phyloP scores from a whole-genome alignment of 148 eudicot genomes.

The Limonium bicolor region DNA sequence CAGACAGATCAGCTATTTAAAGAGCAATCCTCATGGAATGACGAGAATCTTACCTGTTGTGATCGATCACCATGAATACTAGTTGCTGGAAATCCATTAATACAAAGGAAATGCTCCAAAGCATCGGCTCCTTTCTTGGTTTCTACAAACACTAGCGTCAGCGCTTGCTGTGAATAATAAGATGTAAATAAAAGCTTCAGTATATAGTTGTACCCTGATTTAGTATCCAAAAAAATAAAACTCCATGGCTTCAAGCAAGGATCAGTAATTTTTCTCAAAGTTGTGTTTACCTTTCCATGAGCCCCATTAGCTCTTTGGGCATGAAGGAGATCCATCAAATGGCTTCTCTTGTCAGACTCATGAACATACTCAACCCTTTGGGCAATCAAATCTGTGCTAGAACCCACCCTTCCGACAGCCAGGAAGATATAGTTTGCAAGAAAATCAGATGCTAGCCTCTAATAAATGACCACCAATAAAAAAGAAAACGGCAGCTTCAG shows the following conservation, averaged over 20 bases:
- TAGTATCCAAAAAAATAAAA: too few relatives aligned
- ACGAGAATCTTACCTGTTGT: conserved; percentile 41
- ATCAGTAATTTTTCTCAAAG: too few relatives aligned
- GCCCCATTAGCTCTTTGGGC: conserved; percentile 51
- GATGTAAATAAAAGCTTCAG: conserved; percentile 37
- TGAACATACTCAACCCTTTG: conserved; percentile 73
- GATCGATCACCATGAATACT: conserved; percentile 85
- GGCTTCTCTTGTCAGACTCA: conserved; percentile 74
- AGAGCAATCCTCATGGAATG: not conserved
- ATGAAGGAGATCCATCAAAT: conserved; percentile 76
- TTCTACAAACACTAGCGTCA: conserved; percentile 73
- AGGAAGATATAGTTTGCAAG: conserved; percentile 53
- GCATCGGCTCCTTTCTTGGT: conserved; percentile 81
- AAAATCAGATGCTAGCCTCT: conserved; percentile 82
- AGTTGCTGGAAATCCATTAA: conserved; percentile 69
- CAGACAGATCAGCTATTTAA: too few relatives aligned
- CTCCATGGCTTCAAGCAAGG: too few relatives aligned
- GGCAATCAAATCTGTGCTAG: conserved; percentile 68
- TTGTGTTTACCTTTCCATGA: conserved; percentile 39
- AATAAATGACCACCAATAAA: conserved; percentile 7
- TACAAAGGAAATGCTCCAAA: conserved; percentile 51
- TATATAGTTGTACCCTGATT: too few relatives aligned
- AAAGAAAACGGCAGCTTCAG: too few relatives aligned
- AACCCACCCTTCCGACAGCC: conserved; percentile 81
- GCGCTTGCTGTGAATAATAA: conserved; percentile 39